Evolutionary conservation across 2,329 filamentous ascomycete genomes (phyloP).

Genomic region (Nannizziopsis arthrosporioides): DNA sequence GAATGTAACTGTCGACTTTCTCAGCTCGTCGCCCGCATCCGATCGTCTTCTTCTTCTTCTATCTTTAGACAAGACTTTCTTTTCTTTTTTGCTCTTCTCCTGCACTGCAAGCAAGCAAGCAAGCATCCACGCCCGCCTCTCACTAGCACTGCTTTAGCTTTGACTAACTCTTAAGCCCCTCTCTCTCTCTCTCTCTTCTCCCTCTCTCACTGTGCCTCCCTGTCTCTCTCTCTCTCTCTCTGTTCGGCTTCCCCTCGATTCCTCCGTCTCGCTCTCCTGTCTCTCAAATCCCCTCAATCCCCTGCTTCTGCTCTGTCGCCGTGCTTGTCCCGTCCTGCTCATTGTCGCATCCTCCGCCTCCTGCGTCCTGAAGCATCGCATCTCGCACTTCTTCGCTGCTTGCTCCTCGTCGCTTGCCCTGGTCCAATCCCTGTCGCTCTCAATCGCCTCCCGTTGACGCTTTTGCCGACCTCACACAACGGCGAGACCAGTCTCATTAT

Average conservation of each 20-base stretch:
- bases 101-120: too few relatives aligned
- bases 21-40: too few relatives aligned
- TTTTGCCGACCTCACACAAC: too few relatives aligned
- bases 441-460: background rate
- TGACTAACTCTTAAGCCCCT: background rate
- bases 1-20: too few relatives aligned
- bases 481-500: too few relatives aligned
- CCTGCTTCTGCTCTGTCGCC: conserved; percentile 3
- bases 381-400: conserved; percentile 11
- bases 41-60: background rate
- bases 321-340: background rate
- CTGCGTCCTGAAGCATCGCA: too few relatives aligned
- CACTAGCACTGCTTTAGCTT: too few relatives aligned
- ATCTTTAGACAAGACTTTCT: background rate
- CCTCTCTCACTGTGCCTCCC: conserved; percentile 12
- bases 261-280: conserved; percentile 19
- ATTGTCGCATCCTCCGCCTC: background rate
- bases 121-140: too few relatives aligned
- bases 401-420: conserved; percentile 12
- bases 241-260: too few relatives aligned
- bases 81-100: too few relatives aligned
- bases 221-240: conserved; percentile 8
- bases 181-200: conserved; percentile 11
- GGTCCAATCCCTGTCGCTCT: background rate
- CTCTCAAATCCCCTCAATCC: conserved; percentile 3